Evolutionary conservation across 441 rosid genomes (phyloP).

Genomic region (Syzygium malaccense): DNA sequence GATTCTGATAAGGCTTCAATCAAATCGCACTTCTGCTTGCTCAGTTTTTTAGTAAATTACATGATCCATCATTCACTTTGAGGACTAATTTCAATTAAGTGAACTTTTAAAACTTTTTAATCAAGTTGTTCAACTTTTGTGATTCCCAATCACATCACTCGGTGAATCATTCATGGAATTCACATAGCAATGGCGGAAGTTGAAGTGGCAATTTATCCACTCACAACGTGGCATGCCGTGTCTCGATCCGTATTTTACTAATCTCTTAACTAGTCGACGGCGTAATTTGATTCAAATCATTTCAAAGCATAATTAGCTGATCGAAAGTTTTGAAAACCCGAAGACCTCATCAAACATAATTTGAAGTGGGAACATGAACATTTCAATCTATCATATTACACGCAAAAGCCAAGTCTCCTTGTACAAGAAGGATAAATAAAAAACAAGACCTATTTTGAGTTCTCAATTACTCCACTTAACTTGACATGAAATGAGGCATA

Average conservation of each 20-base stretch:
- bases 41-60: background rate
- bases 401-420: background rate
- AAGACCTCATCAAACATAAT: background rate
- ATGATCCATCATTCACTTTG: background rate
- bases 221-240: accelerated
- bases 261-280: background rate
- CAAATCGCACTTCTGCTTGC: background rate
- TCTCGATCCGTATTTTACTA: background rate
- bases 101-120: background rate
- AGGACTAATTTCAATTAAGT: background rate
- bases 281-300: background rate
- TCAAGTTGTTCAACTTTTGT: background rate
- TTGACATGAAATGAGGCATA: background rate
- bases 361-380: background rate
- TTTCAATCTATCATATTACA: background rate
- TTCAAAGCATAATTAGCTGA: background rate
- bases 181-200: background rate
- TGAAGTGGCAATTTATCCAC: background rate
- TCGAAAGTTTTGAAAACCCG: background rate
- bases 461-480: background rate
- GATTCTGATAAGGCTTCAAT: background rate
- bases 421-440: background rate
- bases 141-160: background rate
- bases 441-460: background rate
- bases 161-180: background rate